These are phyloP conservation scores for Citrus unshiu DNA, from an alignment of 345 rosid species.

Conservation along the genomic window DNA sequence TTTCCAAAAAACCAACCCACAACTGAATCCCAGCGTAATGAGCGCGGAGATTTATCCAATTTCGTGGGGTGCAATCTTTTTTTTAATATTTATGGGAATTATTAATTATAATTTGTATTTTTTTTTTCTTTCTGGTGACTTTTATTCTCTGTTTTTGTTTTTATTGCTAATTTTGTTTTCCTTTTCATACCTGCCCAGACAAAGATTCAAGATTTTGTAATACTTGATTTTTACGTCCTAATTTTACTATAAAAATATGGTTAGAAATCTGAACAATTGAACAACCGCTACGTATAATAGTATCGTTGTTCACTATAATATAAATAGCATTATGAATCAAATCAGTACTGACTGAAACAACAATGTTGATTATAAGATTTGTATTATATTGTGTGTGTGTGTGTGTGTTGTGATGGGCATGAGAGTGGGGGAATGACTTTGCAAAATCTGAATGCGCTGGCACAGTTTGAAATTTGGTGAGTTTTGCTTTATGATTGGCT, in stretches of 20 bases:
- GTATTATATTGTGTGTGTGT: too few relatives aligned
- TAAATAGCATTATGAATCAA: too few relatives aligned
- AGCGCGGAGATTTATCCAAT: not conserved
- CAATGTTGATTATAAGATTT: too few relatives aligned
- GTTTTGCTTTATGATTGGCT: not conserved
- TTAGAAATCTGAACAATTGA: too few relatives aligned
- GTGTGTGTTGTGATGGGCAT: not conserved
- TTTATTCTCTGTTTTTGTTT: conserved; percentile 1
- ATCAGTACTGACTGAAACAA: too few relatives aligned
- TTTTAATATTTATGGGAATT: not conserved
- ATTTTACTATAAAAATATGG: too few relatives aligned
- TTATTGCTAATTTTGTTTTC: not conserved
- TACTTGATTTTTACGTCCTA: not conserved
- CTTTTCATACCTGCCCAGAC: not conserved
- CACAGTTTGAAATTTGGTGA: not conserved
- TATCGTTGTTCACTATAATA: too few relatives aligned
- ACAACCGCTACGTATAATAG: too few relatives aligned
- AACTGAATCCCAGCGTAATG: not conserved
- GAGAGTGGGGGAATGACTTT: not conserved
- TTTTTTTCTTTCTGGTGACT: not conserved
- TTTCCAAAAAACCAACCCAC: too few relatives aligned
- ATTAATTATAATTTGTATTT: not conserved
- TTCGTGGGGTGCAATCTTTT: not conserved
- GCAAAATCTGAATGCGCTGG: not conserved
- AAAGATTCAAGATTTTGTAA: not conserved